Evolutionary conservation across 331 rosid species (phyloP), one percentile per base, ranked within the genome.

Genomic region (Malus hybrid): DNA sequence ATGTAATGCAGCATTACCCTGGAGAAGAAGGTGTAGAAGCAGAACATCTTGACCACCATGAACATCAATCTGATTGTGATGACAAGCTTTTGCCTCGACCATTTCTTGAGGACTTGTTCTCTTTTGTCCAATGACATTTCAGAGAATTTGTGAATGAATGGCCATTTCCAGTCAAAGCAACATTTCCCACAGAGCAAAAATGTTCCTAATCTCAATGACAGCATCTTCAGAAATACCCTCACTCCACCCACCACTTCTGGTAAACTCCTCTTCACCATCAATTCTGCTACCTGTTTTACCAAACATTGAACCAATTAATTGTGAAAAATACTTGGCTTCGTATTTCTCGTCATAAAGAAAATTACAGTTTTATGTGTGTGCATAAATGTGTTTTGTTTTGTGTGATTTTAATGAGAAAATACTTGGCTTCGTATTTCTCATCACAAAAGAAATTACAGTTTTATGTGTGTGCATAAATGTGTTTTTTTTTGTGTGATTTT

Each of bases 111-210:
- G 71, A 90, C 71, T 39, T 70, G 12, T 76, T 95, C 97, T 80
- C 97, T 92, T 73, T 90, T 95, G 10, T 87, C 90, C 86, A 88
- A 29, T 3, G 97, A 54, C 76, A 95, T 76, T 34, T 95, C 99
- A 55, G 92, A 84, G 73, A 95, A 95, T 7, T 69, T 86, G 75
- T 69, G 88, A 74, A 95, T 68, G 72, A 90, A 89, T 12, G 99
- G 99, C 97, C 96, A 87, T 65, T 77, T 87, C 85, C 82, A 62
- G 12, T 89, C 90, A 52, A 95, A 77, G 77, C 93, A 83, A 67
- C 55, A 19, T 22, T 5, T 77, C 34, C 97, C 97, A 70, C 99
- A 95, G 5, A 95, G 80, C 81, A 90, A 68, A 61, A 90, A 48
- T 3, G 92, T 90, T 64, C 97, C 97, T 54, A 92, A 33, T 87